phyloP scores from a whole-genome alignment of 768 basidiomycete genomes.

The Peribolospora kevripleyi region DNA sequence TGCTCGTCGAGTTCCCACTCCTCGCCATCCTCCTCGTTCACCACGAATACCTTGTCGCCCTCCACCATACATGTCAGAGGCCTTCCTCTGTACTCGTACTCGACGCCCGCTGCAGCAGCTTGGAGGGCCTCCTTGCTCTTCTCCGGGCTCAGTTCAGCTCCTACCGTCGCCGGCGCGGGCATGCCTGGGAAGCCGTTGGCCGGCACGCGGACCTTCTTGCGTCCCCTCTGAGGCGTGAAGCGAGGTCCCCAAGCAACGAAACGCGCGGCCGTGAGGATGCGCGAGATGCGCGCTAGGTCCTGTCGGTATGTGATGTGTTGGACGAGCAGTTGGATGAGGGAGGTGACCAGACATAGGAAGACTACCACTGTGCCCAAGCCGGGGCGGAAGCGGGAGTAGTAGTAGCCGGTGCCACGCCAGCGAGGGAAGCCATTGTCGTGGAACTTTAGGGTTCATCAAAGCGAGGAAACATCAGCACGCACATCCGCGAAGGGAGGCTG shows the following conservation, averaged over 20 bases:
- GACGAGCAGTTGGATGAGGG: conserved; percentile 56
- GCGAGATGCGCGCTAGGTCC: conserved; percentile 44
- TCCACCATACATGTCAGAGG: conserved; percentile 31
- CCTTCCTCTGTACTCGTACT: too few relatives aligned
- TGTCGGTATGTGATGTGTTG: conserved; percentile 51
- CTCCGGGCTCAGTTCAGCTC: conserved; percentile 19
- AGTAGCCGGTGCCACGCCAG: conserved; percentile 49
- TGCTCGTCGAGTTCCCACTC: conserved; percentile 33
- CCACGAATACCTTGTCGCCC: conserved; percentile 46
- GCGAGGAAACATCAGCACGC: background rate
- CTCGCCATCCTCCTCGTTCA: conserved; percentile 22
- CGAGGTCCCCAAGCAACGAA: background rate
- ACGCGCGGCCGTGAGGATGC: background rate
- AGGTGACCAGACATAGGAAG: conserved; percentile 54
- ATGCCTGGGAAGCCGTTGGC: conserved; percentile 26
- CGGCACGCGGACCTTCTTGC: conserved; percentile 35
- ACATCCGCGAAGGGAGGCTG: background rate
- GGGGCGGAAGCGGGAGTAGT: conserved; percentile 88
- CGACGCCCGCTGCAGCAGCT: too few relatives aligned
- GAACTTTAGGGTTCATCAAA: background rate
- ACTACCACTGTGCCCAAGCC: conserved; percentile 54
- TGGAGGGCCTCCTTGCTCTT: conserved; percentile 36
- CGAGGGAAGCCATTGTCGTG: background rate
- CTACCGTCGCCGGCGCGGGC: conserved; percentile 32
- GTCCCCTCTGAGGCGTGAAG: conserved; percentile 35